Conservation (phyloP, 2,329 filamentous ascomycete species). For the Cladosporium sp. region DNA sequence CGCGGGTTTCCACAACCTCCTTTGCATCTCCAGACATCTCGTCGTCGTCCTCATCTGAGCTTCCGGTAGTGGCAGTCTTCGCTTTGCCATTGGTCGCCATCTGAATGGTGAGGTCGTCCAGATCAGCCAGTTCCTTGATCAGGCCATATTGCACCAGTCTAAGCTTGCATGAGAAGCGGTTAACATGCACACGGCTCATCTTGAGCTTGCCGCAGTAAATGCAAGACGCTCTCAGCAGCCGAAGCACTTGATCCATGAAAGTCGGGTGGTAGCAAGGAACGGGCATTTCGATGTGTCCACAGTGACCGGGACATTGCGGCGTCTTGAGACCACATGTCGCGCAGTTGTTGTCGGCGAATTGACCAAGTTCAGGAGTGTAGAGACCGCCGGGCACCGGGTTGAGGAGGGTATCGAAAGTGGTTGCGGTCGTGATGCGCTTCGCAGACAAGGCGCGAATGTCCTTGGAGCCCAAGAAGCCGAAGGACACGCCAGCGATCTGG, state of each 20-base stretch:
- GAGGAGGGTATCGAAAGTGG: conserved; percentile 86
- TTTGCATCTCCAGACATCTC: conserved; percentile 54
- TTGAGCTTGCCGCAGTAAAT: conserved; percentile 85
- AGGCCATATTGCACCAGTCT: conserved; percentile 80
- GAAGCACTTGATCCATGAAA: conserved; percentile 86
- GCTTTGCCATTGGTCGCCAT: conserved; percentile 30
- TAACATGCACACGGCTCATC: conserved; percentile 67
- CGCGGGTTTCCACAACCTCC: conserved; percentile 49
- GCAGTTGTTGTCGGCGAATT: conserved; percentile 80
- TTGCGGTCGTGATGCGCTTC: conserved; percentile 86
- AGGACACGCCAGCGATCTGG: conserved; percentile 79
- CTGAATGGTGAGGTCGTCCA: conserved; percentile 39
- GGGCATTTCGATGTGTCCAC: conserved; percentile 90
- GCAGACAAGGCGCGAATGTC: conserved; percentile 89
- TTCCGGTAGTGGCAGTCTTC: conserved; percentile 8
- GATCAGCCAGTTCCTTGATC: conserved; percentile 57
- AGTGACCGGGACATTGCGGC: conserved; percentile 77
- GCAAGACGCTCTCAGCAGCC: conserved; percentile 79
- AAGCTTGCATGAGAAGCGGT: conserved; percentile 76
- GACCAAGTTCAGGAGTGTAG: conserved; percentile 85
- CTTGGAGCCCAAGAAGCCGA: conserved; percentile 71
- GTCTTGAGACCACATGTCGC: conserved; percentile 84
- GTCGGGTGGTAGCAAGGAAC: conserved; percentile 93
- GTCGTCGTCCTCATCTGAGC: conserved; percentile 50
- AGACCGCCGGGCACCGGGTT: conserved; percentile 86